Evolutionary conservation across 2,329 filamentous ascomycete genomes (phyloP).

Genomic region (Colletotrichum eremochloae): DNA sequence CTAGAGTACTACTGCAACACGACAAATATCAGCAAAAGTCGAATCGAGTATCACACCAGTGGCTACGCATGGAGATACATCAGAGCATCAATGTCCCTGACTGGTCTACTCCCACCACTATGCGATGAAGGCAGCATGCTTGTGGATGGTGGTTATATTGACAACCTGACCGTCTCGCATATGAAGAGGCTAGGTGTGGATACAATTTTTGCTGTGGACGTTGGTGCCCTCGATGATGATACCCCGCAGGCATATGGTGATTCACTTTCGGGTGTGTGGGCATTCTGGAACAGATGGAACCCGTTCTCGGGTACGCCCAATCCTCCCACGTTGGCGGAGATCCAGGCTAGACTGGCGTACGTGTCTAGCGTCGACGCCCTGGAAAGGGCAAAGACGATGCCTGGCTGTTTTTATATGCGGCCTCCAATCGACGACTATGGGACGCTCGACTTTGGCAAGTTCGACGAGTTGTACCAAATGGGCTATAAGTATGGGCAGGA

Average conservation of each 20-base stretch:
- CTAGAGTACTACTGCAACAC: conserved; percentile 99
- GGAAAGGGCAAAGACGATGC: conserved; percentile 90
- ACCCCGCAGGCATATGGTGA: conserved; percentile 94
- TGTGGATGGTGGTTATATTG: conserved; percentile 94
- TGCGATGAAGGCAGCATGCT: conserved; percentile 98
- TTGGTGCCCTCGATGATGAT: conserved; percentile 91
- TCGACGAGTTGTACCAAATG: conserved; percentile 94
- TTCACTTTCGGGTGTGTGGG: conserved; percentile 95
- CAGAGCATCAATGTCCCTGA: conserved; percentile 95
- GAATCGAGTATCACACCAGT: conserved; percentile 92
- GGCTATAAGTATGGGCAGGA: conserved; percentile 89
- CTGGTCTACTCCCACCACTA: conserved; percentile 90
- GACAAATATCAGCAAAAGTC: conserved; percentile 96
- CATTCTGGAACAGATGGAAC: conserved; percentile 96
- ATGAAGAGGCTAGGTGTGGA: conserved; percentile 97
- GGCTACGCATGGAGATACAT: conserved; percentile 99
- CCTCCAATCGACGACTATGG: conserved; percentile 95
- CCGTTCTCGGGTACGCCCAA: conserved; percentile 91
- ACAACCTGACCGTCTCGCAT: conserved; percentile 95
- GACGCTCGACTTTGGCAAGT: conserved; percentile 95
- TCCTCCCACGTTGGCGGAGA: conserved; percentile 93
- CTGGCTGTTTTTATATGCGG: conserved; percentile 95
- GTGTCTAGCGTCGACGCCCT: conserved; percentile 95
- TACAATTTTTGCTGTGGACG: conserved; percentile 95
- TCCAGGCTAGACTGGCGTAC: conserved; percentile 94